Evolutionary conservation across 257 asterid species (phyloP), one percentile per base, ranked within the genome.

Genomic region (Ajuga chamaepitys): DNA sequence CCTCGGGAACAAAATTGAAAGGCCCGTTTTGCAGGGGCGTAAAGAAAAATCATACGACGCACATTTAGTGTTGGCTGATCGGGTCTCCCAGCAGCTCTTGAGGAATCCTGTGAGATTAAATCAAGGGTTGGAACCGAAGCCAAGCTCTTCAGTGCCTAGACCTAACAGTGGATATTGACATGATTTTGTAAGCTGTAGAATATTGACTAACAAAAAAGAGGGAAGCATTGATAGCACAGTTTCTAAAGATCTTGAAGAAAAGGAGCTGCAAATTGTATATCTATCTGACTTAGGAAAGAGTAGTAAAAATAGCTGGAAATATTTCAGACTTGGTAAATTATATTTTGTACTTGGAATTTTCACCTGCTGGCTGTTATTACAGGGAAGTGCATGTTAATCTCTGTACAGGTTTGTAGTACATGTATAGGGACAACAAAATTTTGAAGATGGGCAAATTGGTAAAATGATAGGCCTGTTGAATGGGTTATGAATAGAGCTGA

Each of bases 41-140:
- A 74, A 62, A 56, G 80, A 67, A n/a, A 69, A 80, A 66, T 35
- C 56, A 12, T 75, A 71, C 57, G 72, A 61, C 22, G 76, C 74
- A 32, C 81, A 80, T 68, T 74, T 75, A 18, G 67, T 57, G 38
- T 74, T 78, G 52, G 85, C 88, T 12, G 74, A 78, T 51, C 70
- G 78, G 44, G 85, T 76, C 30, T 79, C 92, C 9, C 85, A 65
- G 62, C 80, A 76, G 77, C 76, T 83, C 4, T 53, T 76, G 67
- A 73, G 75, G 67, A 79, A 77, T 25, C 84, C 81, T 3, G 71
- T 72, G 52, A 78, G 85, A 76, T 66, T 73, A 64, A 72, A 58
- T 42, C 86, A 85, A 35, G 68, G 79, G 16, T 55, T 71, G 32
- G 91, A 83, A 70, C 69, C 46, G 7, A 74, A 69, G 50, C 80